Conservation (phyloP, 352 stramenopile genomes). For the Achlya hypogyna region DNA sequence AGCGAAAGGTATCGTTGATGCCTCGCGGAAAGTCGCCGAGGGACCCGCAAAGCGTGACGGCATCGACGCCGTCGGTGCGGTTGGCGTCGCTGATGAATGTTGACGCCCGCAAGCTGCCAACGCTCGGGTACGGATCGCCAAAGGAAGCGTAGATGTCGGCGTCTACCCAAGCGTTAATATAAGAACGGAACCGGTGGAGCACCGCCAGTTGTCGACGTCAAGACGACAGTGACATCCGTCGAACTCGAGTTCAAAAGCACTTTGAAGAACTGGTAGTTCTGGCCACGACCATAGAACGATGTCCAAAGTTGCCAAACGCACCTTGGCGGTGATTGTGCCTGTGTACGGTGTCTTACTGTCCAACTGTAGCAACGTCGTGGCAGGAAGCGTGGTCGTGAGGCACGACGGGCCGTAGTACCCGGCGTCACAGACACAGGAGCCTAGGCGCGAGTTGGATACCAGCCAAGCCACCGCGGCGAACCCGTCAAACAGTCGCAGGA, state of each 20-base stretch:
- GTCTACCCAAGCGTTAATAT: conserved; percentile 21
- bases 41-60: conserved; percentile 58
- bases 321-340: conserved; percentile 31
- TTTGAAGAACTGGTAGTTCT: conserved; percentile 60
- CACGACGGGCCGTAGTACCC: conserved; percentile 44
- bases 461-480: not conserved
- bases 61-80: conserved; percentile 31
- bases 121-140: conserved; percentile 44
- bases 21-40: conserved; percentile 52
- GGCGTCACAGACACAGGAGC: conserved; percentile 37
- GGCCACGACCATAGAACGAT: not conserved
- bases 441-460: not conserved
- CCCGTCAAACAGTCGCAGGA: conserved; percentile 51
- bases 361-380: conserved; percentile 26
- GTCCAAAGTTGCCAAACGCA: not conserved
- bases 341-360: conserved; percentile 17
- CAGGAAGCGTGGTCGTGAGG: conserved; percentile 18
- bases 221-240: conserved; percentile 57
- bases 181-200: not conserved
- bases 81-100: conserved; percentile 46
- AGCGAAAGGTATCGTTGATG: conserved; percentile 45
- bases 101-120: conserved; percentile 31
- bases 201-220: conserved; percentile 24
- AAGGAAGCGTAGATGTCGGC: conserved; percentile 71
- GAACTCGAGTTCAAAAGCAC: conserved; percentile 47